phyloP scores from a whole-genome alignment of 208 protist species.

The Trypanosoma brucei region DNA sequence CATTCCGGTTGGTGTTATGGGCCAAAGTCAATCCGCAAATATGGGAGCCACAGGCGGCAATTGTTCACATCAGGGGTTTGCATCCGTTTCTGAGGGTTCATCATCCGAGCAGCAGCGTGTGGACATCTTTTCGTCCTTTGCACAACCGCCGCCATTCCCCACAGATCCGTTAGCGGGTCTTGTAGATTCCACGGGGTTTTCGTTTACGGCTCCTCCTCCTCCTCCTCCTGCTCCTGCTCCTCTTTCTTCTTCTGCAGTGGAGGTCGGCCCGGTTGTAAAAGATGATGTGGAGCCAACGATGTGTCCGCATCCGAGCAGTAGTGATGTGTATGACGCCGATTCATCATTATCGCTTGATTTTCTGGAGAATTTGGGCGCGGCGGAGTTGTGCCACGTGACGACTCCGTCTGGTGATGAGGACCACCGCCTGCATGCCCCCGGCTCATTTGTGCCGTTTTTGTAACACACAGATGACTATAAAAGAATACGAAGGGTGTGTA shows the following conservation, averaged over 20 bases:
- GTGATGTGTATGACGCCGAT: neutral
- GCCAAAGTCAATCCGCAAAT: neutral
- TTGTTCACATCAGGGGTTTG: no score
- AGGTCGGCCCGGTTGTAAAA: no score
- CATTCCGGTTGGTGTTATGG: neutral
- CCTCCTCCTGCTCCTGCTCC: no score
- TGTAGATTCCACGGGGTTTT: neutral
- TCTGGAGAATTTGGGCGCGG: neutral
- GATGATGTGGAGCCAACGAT: no score
- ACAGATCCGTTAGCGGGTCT: neutral
- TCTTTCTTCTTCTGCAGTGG: no score
- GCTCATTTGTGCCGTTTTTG: neutral
- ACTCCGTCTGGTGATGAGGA: neutral
- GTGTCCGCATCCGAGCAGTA: neutral
- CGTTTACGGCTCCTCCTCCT: neutral
- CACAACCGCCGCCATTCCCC: neutral
- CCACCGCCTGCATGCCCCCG: neutral
- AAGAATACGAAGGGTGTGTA: neutral
- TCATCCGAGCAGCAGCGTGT: neutral
- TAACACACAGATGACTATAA: neutral
- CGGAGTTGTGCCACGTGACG: neutral
- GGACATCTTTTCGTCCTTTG: neutral
- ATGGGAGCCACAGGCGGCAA: neutral
- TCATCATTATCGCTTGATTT: neutral
- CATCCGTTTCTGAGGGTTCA: no score